A percentile compares a stretch with the other conserved stretches of the same genome.
Evolutionary conservation across 306 rosid species (phyloP).

Genomic region (Casuarina glauca): DNA sequence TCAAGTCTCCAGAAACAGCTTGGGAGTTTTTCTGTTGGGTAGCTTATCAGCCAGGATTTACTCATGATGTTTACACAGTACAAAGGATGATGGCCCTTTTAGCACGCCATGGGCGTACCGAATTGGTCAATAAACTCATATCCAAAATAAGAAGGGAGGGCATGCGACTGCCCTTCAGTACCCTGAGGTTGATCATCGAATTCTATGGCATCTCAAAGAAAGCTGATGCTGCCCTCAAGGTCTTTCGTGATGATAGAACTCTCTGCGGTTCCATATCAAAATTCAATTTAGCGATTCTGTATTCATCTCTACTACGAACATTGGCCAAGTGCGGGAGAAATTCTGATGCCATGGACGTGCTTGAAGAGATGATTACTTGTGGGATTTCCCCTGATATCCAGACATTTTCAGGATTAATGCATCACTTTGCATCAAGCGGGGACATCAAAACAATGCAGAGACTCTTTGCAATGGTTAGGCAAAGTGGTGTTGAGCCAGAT

Average conservation of each 20-base stretch:
- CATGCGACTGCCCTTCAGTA: constrained; percentile 70
- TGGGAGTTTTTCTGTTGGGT: constrained; percentile 91
- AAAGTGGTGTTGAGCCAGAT: constrained; percentile 67
- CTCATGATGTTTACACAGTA: constrained; percentile 72
- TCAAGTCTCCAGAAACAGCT: constrained; percentile 64
- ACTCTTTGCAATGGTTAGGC: constrained; percentile 70
- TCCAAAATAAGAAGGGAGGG: constrained; percentile 67
- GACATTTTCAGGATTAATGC: constrained; percentile 74
- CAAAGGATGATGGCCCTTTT: constrained; percentile 69
- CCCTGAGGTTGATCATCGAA: constrained; percentile 69
- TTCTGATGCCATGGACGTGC: constrained; percentile 56
- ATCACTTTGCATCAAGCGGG: constrained; percentile 54
- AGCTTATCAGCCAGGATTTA: constrained; percentile 66
- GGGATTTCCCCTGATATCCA: constrained; percentile 74
- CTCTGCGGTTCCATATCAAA: constrained; percentile 64
- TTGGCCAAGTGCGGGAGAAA: constrained; percentile 66
- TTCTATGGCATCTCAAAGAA: constrained; percentile 75
- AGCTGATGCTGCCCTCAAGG: constrained; percentile 77
- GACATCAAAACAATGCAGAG: constrained; percentile 72
- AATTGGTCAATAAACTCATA: constrained; percentile 63
- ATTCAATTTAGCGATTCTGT: constrained; percentile 60
- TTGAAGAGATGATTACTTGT: constrained; percentile 71
- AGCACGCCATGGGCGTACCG: constrained; percentile 61
- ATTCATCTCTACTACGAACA: constrained; percentile 73
- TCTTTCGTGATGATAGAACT: constrained; percentile 54